These are phyloP conservation scores for Daphne laureola DNA, from an alignment of 441 rosid genomes.

Conservation along the genomic window DNA sequence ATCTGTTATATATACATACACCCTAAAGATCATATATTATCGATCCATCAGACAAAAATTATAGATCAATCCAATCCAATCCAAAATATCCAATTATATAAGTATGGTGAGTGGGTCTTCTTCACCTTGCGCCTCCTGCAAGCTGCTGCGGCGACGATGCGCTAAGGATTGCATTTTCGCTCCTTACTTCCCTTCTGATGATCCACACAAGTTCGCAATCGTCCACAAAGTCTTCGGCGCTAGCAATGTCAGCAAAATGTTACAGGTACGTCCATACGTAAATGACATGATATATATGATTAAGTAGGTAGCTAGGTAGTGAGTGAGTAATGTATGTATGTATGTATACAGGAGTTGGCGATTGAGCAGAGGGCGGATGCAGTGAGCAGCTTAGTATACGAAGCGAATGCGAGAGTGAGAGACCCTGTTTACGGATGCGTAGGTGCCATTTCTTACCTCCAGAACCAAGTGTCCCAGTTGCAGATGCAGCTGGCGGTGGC, in stretches of 20 bases:
- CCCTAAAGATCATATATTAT: no score
- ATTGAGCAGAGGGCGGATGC: slow-evolving; percentile 81
- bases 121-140: slow-evolving; percentile 96
- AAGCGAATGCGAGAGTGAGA: slow-evolving; percentile 83
- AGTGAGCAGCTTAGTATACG: slow-evolving; percentile 82
- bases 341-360: slow-evolving; percentile 58
- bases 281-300: no score
- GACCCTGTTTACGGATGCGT: slow-evolving; percentile 95
- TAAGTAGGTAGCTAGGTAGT: no score
- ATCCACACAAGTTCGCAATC: slow-evolving; percentile 84
- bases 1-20: no score
- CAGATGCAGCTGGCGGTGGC: slow-evolving; percentile 93
- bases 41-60: no score
- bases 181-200: slow-evolving; percentile 88
- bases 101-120: slow-evolving; percentile 46
- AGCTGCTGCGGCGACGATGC: slow-evolving; percentile 75
- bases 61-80: no score
- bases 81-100: no score
- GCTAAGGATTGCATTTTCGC: slow-evolving; percentile 86
- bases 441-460: slow-evolving; percentile 81
- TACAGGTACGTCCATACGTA: slow-evolving; percentile 53
- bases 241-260: slow-evolving; percentile 89
- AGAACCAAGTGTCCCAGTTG: slow-evolving; percentile 79
- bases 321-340: slow-evolving; percentile 4
- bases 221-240: slow-evolving; percentile 97